Evolutionary conservation across 257 asterid species (phyloP).

Genomic region (Scutellaria baicalensis): DNA sequence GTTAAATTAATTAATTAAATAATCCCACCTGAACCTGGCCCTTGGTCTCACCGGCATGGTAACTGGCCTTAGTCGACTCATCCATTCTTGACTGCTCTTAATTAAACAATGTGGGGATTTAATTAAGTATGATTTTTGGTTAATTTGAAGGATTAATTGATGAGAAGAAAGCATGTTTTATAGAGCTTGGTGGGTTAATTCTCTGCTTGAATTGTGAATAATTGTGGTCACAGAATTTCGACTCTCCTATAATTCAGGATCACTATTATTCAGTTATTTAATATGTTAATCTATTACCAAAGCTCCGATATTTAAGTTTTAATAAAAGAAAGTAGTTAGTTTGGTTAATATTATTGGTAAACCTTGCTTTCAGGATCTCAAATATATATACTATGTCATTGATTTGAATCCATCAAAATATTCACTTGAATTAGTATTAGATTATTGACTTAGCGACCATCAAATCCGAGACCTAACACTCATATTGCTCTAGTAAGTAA

Average conservation of each 20-base stretch:
- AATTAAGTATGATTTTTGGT: background rate
- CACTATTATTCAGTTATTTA: background rate
- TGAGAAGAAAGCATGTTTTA: background rate
- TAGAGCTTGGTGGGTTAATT: background rate
- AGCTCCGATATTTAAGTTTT: background rate
- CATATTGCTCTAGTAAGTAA: too few species aligned
- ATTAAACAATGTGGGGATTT: background rate
- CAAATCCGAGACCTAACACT: too few species aligned
- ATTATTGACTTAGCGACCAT: too few species aligned
- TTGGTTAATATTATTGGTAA: background rate
- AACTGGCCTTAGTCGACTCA: constrained; percentile 1
- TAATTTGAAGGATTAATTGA: background rate
- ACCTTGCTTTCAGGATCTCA: background rate
- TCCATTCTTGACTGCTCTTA: constrained; percentile 7
- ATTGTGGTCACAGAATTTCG: background rate
- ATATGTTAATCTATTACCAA: background rate
- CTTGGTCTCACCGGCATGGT: constrained; percentile 27
- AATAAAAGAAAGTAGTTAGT: background rate
- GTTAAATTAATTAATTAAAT: background rate
- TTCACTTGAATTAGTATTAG: too few species aligned
- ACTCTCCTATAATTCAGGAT: constrained; percentile 1
- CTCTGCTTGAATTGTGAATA: background rate
- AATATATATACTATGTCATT: too few species aligned
- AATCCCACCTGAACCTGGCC: constrained; percentile 21
- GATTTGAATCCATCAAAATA: too few species aligned